Conservation (phyloP, 2,329 filamentous ascomycete species). For the Metarhizium guizhouense region DNA sequence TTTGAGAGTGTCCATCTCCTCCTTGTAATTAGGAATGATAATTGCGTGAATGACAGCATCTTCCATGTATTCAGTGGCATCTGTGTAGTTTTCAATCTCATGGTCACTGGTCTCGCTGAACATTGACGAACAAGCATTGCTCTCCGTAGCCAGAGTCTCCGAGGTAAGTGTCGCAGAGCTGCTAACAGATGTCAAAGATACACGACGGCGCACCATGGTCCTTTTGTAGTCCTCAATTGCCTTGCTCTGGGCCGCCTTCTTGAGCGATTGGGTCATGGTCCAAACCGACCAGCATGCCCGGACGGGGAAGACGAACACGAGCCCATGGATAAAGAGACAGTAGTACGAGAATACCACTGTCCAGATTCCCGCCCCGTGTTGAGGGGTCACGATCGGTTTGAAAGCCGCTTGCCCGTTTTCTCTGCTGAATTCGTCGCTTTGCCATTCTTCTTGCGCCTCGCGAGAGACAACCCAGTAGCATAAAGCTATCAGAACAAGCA, state of each 20-base stretch:
- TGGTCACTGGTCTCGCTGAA: conserved; percentile 43
- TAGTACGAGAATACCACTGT: conserved; percentile 54
- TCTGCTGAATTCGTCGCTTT: conserved; percentile 32
- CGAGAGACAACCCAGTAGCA: conserved; percentile 47
- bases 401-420: conserved; percentile 21
- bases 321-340: conserved; percentile 53
- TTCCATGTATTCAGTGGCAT: conserved; percentile 32
- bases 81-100: conserved; percentile 37
- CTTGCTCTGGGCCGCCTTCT: conserved; percentile 34
- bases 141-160: conserved; percentile 37
- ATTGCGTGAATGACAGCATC: conserved; percentile 52
- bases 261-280: conserved; percentile 44
- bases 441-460: conserved; percentile 34
- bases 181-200: conserved; percentile 45
- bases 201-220: conserved; percentile 36
- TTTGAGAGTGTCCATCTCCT: conserved; percentile 58
- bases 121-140: conserved; percentile 36
- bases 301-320: conserved; percentile 55
- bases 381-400: conserved; percentile 18
- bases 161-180: conserved; percentile 45
- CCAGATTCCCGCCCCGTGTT: conserved; percentile 37
- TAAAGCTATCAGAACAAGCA: conserved; percentile 38
- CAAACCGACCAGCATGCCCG: conserved; percentile 54
- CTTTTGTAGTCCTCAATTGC: conserved; percentile 37
- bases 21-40: conserved; percentile 66